Percentiles rank a stretch among this genome's conserved stretches.
Evolutionary conservation across 768 basidiomycete species (phyloP).

Genomic region (Auricularia sp.): DNA sequence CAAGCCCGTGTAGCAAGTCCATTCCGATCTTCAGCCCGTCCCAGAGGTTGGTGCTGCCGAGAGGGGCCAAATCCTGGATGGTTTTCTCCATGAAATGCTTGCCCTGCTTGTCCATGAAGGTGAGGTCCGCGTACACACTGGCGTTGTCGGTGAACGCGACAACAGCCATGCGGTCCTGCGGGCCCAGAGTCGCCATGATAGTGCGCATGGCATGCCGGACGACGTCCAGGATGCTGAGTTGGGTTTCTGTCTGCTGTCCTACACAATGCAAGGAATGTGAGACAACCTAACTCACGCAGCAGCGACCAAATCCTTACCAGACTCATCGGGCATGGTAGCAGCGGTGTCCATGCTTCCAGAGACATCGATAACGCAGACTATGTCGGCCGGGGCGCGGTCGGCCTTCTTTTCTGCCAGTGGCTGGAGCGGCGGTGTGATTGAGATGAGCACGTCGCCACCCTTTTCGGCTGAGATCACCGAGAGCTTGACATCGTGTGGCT

Average conservation of each 20-base stretch:
- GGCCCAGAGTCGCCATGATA: constrained; percentile 7
- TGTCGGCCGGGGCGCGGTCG: constrained; percentile 9
- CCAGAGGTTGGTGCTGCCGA: constrained; percentile 10
- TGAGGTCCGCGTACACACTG: constrained; percentile 5
- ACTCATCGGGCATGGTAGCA: constrained; percentile 9
- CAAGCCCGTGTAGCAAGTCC: constrained; percentile 7
- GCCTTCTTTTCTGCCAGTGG: not conserved
- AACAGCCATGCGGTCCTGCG: constrained; percentile 9
- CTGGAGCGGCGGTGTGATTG: not conserved
- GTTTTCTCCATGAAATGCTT: constrained; percentile 4
- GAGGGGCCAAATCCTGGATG: constrained; percentile 3
- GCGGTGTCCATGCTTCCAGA: constrained; percentile 10
- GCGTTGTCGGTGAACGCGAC: constrained; percentile 8
- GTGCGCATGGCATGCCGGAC: constrained; percentile 11
- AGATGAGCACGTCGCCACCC: constrained; percentile 1
- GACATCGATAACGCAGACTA: constrained; percentile 10
- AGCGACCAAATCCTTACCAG: constrained; percentile 1
- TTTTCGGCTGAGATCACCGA: not conserved
- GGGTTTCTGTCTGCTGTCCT: not conserved
- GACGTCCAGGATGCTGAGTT: constrained; percentile 8
- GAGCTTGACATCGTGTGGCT: not conserved
- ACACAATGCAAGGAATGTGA: not conserved
- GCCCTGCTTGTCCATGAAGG: constrained; percentile 4
- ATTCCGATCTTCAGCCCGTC: constrained; percentile 10
- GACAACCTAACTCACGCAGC: not conserved